A percentile compares a stretch with the other conserved stretches of the same genome.
Evolutionary conservation across 2,329 filamentous ascomycete species (phyloP).

Genomic region (Sordariomycetes sp.): DNA sequence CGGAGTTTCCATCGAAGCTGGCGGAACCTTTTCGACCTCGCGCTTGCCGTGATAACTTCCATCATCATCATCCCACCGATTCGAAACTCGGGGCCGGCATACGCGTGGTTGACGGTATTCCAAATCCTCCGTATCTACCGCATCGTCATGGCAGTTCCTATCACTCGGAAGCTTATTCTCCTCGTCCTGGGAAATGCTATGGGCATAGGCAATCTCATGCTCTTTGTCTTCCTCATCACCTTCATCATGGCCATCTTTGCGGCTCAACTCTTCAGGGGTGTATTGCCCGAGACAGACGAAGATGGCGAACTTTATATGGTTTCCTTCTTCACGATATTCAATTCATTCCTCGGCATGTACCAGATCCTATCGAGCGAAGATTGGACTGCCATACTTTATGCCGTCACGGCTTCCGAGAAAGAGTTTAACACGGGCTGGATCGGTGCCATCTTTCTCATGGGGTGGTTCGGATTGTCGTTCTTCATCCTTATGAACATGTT

Average conservation of each 20-base stretch:
- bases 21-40: slow-evolving; percentile 69
- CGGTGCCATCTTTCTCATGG: slow-evolving; percentile 75
- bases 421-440: slow-evolving; percentile 73
- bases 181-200: slow-evolving; percentile 82
- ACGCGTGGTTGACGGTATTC: slow-evolving; percentile 84
- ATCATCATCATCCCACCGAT: slow-evolving; percentile 80
- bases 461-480: slow-evolving; percentile 92
- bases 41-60: slow-evolving; percentile 66
- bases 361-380: slow-evolving; percentile 92
- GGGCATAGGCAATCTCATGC: slow-evolving; percentile 86
- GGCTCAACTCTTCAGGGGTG: slow-evolving; percentile 80
- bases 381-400: slow-evolving; percentile 84
- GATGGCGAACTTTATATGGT: slow-evolving; percentile 51
- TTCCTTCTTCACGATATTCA: slow-evolving; percentile 84
- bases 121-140: slow-evolving; percentile 89
- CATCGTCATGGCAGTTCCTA: slow-evolving; percentile 75
- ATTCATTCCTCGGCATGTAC: slow-evolving; percentile 96
- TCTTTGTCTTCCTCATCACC: slow-evolving; percentile 93
- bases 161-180: slow-evolving; percentile 76
- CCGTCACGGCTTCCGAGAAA: slow-evolving; percentile 57
- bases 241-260: slow-evolving; percentile 91
- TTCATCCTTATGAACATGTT: slow-evolving; percentile 99
- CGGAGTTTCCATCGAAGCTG: slow-evolving; percentile 61
- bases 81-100: slow-evolving; percentile 54
- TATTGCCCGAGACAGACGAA: slow-evolving; percentile 54